phyloP scores from a whole-genome alignment of 306 rosid genomes.

The Hylodesmum podocarpum region DNA sequence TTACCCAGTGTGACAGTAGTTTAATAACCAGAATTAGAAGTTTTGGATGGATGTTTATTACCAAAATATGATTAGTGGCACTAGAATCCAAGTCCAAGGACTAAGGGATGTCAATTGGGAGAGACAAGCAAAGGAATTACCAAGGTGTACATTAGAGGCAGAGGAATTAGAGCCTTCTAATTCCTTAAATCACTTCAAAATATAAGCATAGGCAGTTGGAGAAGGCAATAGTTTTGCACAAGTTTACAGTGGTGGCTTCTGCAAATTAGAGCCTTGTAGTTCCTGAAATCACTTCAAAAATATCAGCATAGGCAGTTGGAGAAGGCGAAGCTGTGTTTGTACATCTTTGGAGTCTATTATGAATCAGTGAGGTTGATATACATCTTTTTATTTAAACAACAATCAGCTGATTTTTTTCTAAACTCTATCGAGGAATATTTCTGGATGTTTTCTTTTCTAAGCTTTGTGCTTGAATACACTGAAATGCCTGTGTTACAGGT shows the following conservation, averaged over 20 bases:
- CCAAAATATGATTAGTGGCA: background rate
- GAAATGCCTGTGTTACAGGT: constrained; percentile 13
- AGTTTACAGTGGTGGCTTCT: constrained; percentile 1
- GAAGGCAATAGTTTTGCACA: background rate
- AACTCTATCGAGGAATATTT: constrained; percentile 19
- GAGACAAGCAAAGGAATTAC: background rate
- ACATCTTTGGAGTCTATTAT: constrained; percentile 1
- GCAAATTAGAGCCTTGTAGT: too few relatives aligned
- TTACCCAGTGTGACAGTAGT: too few relatives aligned
- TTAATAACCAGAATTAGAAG: background rate
- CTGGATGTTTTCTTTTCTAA: constrained; percentile 15
- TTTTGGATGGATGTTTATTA: background rate
- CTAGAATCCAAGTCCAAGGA: background rate
- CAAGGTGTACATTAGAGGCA: background rate
- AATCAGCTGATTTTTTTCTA: constrained; percentile 20
- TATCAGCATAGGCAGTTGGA: too few relatives aligned
- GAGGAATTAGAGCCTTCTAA: background rate
- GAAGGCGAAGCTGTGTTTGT: constrained; percentile 15
- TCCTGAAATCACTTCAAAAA: too few relatives aligned
- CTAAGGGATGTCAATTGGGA: background rate
- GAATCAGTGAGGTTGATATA: constrained; percentile 7
- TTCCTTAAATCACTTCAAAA: background rate
- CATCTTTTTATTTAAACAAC: constrained; percentile 16
- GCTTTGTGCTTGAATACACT: constrained; percentile 14
- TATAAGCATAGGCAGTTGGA: background rate